Base-by-base conservation (phyloP, 495 filamentous ascomycete genomes). In the Lichenothelia convexa region DNA sequence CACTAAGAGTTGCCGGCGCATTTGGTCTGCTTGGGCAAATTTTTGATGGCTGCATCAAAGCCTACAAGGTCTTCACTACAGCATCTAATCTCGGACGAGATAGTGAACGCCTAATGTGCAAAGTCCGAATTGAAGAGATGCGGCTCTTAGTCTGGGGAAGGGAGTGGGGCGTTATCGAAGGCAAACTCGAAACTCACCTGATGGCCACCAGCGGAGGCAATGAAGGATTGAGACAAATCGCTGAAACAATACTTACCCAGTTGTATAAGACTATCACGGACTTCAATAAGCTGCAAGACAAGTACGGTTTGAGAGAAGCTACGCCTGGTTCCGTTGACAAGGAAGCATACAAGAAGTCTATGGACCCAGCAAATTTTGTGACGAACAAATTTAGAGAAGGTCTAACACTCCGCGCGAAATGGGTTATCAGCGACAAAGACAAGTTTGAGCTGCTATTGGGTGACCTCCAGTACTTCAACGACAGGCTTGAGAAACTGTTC, bases 371-470 rank as follows among this genome's bases (percentile, higher is more conserved):
- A 19, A 38, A 33, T 16, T 29, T 36, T 15, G 32, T 19, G 4
- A 26, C 35, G 6, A 26, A 17, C 29, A 38, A 34, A 26, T 23
- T 29, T 5, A 38, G 39, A 23, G 44, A 48, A 18, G 49, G 46
- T 29, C 24, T 54, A 15, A 48, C 43, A 17, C 29, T 59, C 20
- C 43, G 49, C 19, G 52, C 55, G 8, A 47, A 41, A 33, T 59
- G 56, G 56, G 55, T 54, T n/a, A 50, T 59, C 16, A 42, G 35
- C 13, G 56, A 59, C 39, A 55, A 53, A 39, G 55, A 57, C n/a
- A 57, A 59, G 39, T 57, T 59, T 35, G 46, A 35, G 12, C 39
- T 38, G n/a, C 39, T 59, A 3, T 34, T 59, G 11, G 35, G 43
- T 18, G 56, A 58, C 34, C 45, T 59, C 3, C 51, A 49, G 38